phyloP scores from a whole-genome alignment of 441 rosid species.

The Populus tomentosa region DNA sequence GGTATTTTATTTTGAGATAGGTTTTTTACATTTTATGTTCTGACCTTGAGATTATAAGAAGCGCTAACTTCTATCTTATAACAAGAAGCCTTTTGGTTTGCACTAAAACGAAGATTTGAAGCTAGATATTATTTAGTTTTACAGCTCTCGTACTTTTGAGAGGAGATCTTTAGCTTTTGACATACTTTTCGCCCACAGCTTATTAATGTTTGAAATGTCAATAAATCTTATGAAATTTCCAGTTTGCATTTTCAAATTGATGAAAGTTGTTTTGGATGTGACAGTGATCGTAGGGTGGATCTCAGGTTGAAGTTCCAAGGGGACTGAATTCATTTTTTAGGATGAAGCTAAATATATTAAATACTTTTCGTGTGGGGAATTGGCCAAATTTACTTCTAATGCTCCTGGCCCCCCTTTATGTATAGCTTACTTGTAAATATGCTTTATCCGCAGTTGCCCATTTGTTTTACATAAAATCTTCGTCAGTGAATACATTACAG shows the following conservation, averaged over 20 bases:
- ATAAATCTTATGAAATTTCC: too few relatives aligned
- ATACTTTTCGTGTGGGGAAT: too few relatives aligned
- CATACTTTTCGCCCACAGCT: not conserved
- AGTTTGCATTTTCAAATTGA: too few relatives aligned
- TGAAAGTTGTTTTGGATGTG: too few relatives aligned
- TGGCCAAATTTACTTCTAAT: too few relatives aligned
- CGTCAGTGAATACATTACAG: not conserved
- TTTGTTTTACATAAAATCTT: not conserved
- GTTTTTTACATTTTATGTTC: not conserved
- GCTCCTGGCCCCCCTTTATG: too few relatives aligned
- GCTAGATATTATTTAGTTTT: not conserved
- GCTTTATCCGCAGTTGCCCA: not conserved
- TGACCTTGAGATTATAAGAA: not conserved
- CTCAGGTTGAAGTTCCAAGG: too few relatives aligned
- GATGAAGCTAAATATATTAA: too few relatives aligned
- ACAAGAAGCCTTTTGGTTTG: too few relatives aligned
- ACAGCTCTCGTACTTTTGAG: not conserved
- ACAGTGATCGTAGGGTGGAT: too few relatives aligned
- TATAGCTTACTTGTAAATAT: not conserved
- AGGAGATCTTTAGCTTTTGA: too few relatives aligned
- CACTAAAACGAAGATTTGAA: not conserved
- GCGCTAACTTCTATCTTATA: not conserved
- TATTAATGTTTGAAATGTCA: not conserved
- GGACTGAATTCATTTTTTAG: too few relatives aligned
- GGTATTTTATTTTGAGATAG: slow-evolving; percentile 30